Base-by-base conservation (phyloP, 805 yeast species). In the Kuraishia cidri region DNA sequence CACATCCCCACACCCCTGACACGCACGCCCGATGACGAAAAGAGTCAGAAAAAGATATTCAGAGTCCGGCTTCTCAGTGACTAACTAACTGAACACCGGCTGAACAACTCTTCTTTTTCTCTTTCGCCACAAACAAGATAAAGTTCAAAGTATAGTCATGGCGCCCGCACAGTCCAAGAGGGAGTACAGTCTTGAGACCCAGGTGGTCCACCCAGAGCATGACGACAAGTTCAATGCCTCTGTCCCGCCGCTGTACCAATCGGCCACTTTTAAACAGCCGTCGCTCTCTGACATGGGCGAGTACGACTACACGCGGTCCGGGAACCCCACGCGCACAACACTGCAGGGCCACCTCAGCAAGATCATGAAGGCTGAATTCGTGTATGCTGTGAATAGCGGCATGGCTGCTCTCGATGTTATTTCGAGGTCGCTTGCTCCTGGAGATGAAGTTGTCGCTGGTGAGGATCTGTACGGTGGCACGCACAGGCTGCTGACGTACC, bases 381-480 rank as follows among this genome's bases (percentile, higher is more conserved):
- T 85, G 1, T 79, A 71, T 46, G 95, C 94, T 4, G 94, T 87
- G 8, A 75, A 87, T 31, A 75, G 87, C 30, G 97, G 97, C 17
- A 88, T 88, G 97, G 80, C 94, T 3, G 87, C 94, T 35, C 63
- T 85, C 40, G 97, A 90, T 51, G 88, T 86, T 20, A 79, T 88
- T 36, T 69, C 83, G 26, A 69, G 94, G 29, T 60, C 82, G 32
- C 64, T 87, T 39, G 61, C 56, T 34, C 90, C 95, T 1, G 87
- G 88, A n/a, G 94, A 83, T 51, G 86, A 84, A 54, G 88, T 88
- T 22, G 73, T 88, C 43, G 95, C 96, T 4, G 97, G 97, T 33
- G 92, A 84, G 52, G 97, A 88, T 52, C 69, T 88, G 41, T 88
- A 88, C 51, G 97, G 97, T 34, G 97, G 97, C 22, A 80, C 95